Base-by-base conservation (phyloP, 179 eudicot genomes). In the Amaranthus tricolor region DNA sequence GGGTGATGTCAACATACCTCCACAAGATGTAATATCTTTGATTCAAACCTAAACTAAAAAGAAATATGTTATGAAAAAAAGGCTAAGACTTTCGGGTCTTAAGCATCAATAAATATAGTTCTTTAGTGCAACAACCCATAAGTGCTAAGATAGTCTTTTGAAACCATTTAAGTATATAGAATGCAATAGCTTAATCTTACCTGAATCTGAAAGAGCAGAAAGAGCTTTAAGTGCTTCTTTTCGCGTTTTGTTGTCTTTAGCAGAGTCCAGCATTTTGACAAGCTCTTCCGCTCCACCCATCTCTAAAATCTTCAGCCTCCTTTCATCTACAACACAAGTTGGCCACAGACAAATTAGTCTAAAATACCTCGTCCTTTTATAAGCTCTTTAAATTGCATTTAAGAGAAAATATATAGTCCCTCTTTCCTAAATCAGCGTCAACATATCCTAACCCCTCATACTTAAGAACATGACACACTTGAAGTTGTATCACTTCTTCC, bases 211-310 rank as follows among this genome's bases (percentile, higher is more conserved):
- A 61, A 95, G 86, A 66, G 99, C 95, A 65, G 77, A 85, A 75
- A 95, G 90, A 74, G 99, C 97, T 79, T 83, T 93, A 69, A 95
- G 84, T 63, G 99, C 95, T 85, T 82, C 90, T 82, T 87, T 91
- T 31, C 97, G 84, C 7, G 99, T 95, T 12, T 66, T 67, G 78
- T 93, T 97, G 79, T 95, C 99, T 75, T 87, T 88, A 69, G 98
- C 97, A 73, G 84, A 69, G 55, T 76, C 84, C 65, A 95, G 80
- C 98, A 95, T 93, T 59, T 84, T 90, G 73, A 95, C 83, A 79
- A 95, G 98, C 81, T 88, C 85, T 80, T 82, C 82, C 51, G 86
- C 97, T 67, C 96, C 99, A 48, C 99, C 98, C 81, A 95, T 61
- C 83, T 90, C 98, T 67, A 95, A 81, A 78, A 95, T 89, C 84